phyloP scores from a whole-genome alignment of 371 early-diverging fungal genomes.

The Mucor lusitanicus region DNA sequence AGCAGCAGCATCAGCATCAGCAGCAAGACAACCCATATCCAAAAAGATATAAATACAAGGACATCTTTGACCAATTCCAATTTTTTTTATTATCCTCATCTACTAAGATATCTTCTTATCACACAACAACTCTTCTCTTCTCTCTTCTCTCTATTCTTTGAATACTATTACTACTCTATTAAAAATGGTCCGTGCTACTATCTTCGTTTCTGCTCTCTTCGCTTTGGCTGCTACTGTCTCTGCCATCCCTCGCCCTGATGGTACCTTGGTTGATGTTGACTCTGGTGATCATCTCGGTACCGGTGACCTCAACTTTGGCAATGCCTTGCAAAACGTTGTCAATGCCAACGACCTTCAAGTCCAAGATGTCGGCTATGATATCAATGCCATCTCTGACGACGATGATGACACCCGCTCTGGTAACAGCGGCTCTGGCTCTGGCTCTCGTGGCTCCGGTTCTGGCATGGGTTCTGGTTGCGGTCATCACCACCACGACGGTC shows the following conservation, averaged over 20 bases:
- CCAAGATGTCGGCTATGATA: not conserved
- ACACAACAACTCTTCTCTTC: not conserved
- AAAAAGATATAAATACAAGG: constrained; percentile 4
- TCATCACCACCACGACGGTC: not conserved
- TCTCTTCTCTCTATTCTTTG: not conserved
- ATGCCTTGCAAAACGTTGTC: not conserved
- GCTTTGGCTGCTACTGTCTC: constrained; percentile 8
- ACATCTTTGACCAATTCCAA: not conserved
- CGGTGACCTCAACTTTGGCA: not conserved
- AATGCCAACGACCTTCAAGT: not conserved
- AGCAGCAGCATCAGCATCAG: too few relatives aligned
- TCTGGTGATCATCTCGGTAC: not conserved
- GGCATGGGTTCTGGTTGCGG: not conserved
- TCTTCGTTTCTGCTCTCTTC: constrained; percentile 16
- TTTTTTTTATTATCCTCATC: constrained; percentile 1
- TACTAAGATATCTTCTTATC: not conserved
- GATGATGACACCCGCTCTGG: not conserved
- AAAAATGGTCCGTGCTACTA: constrained; percentile 22
- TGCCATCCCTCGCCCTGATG: constrained; percentile 7
- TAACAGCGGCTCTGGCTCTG: not conserved
- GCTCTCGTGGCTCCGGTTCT: too few relatives aligned
- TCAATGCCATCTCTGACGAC: not conserved
- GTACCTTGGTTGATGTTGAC: not conserved
- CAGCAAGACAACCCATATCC: not conserved
- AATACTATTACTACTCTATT: not conserved